Base-by-base conservation (phyloP, 805 yeast genomes). In the Lipomyces spencermartinsiae region DNA sequence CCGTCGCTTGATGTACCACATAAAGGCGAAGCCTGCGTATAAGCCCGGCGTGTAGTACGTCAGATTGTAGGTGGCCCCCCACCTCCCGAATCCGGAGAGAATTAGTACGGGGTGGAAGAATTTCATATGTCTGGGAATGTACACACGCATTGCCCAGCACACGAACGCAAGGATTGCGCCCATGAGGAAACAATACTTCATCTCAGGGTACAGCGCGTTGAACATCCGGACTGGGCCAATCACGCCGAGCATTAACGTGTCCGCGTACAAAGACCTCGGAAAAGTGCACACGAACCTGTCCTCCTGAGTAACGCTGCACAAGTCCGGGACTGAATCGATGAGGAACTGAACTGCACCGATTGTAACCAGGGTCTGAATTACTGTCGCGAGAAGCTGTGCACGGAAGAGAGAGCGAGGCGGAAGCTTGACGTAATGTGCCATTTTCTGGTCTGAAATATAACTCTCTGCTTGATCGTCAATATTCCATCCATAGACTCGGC, bases 361-460 rank as follows among this genome's bases (percentile, higher is more conserved):
- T 71, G 85, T 85, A 69, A 84, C 77, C 2, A 87, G 86, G n/a
- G 84, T 82, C 2, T 87, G 87, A n/a, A 85, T 76, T 9, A 83
- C 62, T 70, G 84, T 86, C 1, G 88, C 88, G 72, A 82, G 80
- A 0, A 85, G 67, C 70, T 85, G 88, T 0, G 86, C 83, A 54
- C 83, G 77, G 67, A 86, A 86, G 8, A 85, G 83, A 1, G 79
- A 75, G 51, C 76, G 80, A 1, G 89, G 88, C 0, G 88, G 86
- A 9, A 86, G 73, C 69, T 83, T 82, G 76, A 82, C 83, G 76
- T 85, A 86, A 70, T 84, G 83, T 0, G 87, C 89, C 10, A 85
- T 76, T 68, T 84, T 82, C 77, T 82, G 80, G 67, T 80, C 83
- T 19, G 64, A 59, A 39, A 71, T 64, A 58, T 70, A 73, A n/a